phyloP scores from a whole-genome alignment of 1,284 basidiomycete genomes.

The Mrakiaceae sp. region DNA sequence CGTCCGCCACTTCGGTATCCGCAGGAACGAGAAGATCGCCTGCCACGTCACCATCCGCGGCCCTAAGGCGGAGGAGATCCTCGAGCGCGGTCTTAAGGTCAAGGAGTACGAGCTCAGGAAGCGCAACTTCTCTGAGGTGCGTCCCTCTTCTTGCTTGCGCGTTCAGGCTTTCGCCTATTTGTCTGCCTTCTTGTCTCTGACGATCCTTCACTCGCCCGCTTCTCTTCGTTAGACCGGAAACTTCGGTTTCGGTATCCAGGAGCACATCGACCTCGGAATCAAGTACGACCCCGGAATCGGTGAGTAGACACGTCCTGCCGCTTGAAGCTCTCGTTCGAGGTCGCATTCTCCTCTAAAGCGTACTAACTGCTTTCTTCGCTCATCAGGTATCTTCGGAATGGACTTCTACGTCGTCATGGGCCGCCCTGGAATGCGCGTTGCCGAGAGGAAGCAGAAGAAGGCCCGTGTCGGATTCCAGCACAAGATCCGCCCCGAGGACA shows the following conservation, averaged over 20 bases:
- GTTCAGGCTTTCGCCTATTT: too few species aligned
- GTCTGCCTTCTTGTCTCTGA: too few species aligned
- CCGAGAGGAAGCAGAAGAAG: conserved; percentile 82
- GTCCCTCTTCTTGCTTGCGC: neutral
- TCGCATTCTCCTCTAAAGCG: too few species aligned
- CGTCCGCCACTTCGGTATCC: conserved; percentile 97
- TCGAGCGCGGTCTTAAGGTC: conserved; percentile 98
- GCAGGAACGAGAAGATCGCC: conserved; percentile 99
- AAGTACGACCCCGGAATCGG: conserved; percentile 94
- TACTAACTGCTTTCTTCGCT: neutral
- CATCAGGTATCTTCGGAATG: conserved; percentile 71
- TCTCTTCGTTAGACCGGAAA: conserved; percentile 72
- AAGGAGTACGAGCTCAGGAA: conserved; percentile 95
- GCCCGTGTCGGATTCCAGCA: conserved; percentile 78
- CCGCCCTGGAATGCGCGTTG: conserved; percentile 84
- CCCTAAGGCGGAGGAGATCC: conserved; percentile 98
- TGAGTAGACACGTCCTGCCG: conserved; percentile 23
- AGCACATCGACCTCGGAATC: conserved; percentile 98
- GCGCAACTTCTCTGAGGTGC: conserved; percentile 18
- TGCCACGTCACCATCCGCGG: conserved; percentile 99
- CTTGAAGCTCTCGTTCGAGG: too few species aligned
- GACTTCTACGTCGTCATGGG: conserved; percentile 98
- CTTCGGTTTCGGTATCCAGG: conserved; percentile 97
- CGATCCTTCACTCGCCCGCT: neutral
- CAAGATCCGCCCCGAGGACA: conserved; percentile 83